phyloP scores from a whole-genome alignment of 306 rosid genomes.

The Ormosia emarginata region DNA sequence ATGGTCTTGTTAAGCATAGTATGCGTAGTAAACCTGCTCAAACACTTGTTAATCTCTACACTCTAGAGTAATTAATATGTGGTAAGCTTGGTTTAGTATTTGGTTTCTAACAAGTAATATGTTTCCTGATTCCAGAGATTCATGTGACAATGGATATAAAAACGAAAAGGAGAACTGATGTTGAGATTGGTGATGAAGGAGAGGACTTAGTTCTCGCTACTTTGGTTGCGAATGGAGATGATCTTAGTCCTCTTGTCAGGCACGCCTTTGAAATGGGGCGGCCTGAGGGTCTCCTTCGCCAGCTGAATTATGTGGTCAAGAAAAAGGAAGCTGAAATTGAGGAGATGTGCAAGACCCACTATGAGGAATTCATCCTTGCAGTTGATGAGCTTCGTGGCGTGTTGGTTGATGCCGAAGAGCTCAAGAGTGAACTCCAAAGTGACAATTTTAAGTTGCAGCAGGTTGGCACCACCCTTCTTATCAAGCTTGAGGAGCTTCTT shows the following conservation, averaged over 20 bases:
- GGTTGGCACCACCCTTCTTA: conserved; percentile 71
- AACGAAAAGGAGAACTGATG: conserved; percentile 47
- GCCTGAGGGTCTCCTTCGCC: conserved; percentile 80
- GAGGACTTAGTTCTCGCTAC: conserved; percentile 89
- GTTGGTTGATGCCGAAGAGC: conserved; percentile 92
- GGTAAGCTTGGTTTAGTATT: not conserved
- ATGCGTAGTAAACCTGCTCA: not conserved
- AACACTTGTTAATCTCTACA: too few relatives aligned
- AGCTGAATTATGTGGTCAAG: conserved; percentile 69
- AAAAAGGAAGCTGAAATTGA: conserved; percentile 90
- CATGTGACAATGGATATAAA: conserved; percentile 50
- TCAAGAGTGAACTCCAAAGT: conserved; percentile 82
- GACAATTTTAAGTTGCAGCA: conserved; percentile 89
- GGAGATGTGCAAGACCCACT: conserved; percentile 96
- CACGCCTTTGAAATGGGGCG: conserved; percentile 90
- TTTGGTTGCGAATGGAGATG: conserved; percentile 83
- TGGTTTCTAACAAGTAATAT: not conserved
- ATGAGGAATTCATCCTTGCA: conserved; percentile 92
- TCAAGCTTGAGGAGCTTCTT: conserved; percentile 88
- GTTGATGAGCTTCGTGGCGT: conserved; percentile 97
- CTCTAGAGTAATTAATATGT: not conserved
- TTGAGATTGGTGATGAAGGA: conserved; percentile 70
- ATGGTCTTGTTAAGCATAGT: too few relatives aligned
- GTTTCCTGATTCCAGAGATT: conserved; percentile 20
- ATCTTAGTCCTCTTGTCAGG: conserved; percentile 80